These are phyloP conservation scores for Pythium folliculosum DNA, from an alignment of 352 stramenopile genomes.

Conservation along the genomic window DNA sequence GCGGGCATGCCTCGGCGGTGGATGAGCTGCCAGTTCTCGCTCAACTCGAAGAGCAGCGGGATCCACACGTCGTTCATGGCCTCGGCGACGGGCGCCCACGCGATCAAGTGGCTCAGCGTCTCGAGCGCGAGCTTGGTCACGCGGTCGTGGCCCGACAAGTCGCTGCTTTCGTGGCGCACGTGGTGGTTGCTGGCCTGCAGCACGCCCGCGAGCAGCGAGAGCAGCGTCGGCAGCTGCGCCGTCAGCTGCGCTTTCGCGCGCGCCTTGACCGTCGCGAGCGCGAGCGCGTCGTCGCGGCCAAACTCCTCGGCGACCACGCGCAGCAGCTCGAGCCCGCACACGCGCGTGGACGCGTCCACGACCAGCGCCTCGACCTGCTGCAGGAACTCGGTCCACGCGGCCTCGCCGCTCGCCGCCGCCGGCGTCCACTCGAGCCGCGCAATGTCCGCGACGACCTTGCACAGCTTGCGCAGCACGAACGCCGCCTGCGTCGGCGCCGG, in stretches of 20 bases:
- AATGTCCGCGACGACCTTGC: conserved; percentile 75
- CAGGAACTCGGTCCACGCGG: conserved; percentile 62
- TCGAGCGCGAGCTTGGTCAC: conserved; percentile 54
- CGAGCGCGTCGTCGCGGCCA: conserved; percentile 62
- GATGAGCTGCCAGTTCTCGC: conserved; percentile 31
- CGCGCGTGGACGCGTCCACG: conserved; percentile 38
- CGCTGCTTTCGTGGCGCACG: conserved; percentile 27
- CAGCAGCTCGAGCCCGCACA: conserved; percentile 60
- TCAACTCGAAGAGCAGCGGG: conserved; percentile 59
- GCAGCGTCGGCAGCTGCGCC: conserved; percentile 47
- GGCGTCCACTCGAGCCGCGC: conserved; percentile 55
- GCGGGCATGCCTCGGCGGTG: conserved; percentile 10
- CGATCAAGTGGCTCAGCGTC: conserved; percentile 51
- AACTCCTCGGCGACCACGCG: conserved; percentile 71
- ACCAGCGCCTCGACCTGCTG: conserved; percentile 63
- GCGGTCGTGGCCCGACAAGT: conserved; percentile 39
- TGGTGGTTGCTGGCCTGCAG: conserved; percentile 49
- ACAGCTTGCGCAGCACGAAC: conserved; percentile 69
- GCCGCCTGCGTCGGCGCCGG: conserved; percentile 32
- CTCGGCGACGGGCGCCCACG: conserved; percentile 59
- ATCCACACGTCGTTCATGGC: conserved; percentile 62
- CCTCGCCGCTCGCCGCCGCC: conserved; percentile 11
- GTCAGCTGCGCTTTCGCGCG: conserved; percentile 44
- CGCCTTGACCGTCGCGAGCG: conserved; percentile 48
- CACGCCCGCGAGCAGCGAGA: conserved; percentile 51